These are phyloP conservation scores for Lasiodiplodia citricola DNA, from an alignment of 2,329 filamentous ascomycete species.

Conservation along the genomic window DNA sequence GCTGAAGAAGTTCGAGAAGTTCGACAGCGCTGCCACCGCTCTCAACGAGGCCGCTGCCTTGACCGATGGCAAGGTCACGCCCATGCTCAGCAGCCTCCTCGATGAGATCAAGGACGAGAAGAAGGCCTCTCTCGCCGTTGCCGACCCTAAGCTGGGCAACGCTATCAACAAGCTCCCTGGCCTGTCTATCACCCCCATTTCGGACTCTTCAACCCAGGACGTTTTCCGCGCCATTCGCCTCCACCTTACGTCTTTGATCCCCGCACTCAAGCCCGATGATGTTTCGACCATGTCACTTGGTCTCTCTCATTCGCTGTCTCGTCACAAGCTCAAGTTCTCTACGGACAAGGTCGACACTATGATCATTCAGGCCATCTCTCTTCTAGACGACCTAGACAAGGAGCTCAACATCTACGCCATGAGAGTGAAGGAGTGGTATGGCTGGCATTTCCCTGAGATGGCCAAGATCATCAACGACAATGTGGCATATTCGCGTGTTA, in stretches of 20 bases:
- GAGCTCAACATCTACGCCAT: slow-evolving; percentile 98
- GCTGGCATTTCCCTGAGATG: slow-evolving; percentile 99
- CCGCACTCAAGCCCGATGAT: slow-evolving; percentile 82
- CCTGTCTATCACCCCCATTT: slow-evolving; percentile 82
- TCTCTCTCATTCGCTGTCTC: slow-evolving; percentile 87
- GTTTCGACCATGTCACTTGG: slow-evolving; percentile 94
- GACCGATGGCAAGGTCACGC: slow-evolving; percentile 92
- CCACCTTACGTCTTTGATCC: slow-evolving; percentile 87
- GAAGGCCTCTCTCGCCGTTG: slow-evolving; percentile 92
- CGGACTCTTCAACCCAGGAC: slow-evolving; percentile 81
- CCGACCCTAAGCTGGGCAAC: slow-evolving; percentile 87
- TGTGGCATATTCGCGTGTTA: slow-evolving; percentile 86
- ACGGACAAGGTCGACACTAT: slow-evolving; percentile 99
- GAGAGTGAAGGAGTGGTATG: slow-evolving; percentile 99
- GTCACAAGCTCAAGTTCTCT: slow-evolving; percentile 98
- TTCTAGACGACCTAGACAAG: slow-evolving; percentile 96
- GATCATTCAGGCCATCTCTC: slow-evolving; percentile 91
- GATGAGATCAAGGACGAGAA: slow-evolving; percentile 95
- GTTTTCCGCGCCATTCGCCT: slow-evolving; percentile 94
- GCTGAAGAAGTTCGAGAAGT: slow-evolving; percentile 96
- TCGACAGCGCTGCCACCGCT: slow-evolving; percentile 88
- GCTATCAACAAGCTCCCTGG: slow-evolving; percentile 91
- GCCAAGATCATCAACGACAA: slow-evolving; percentile 98
- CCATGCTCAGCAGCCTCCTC: slow-evolving; percentile 80
- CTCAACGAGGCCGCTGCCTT: slow-evolving; percentile 88